Evolutionary conservation across 2,329 filamentous ascomycete genomes (phyloP), one percentile per base, ranked within the genome.

Genomic region (Aureobasidium melanogenum): DNA sequence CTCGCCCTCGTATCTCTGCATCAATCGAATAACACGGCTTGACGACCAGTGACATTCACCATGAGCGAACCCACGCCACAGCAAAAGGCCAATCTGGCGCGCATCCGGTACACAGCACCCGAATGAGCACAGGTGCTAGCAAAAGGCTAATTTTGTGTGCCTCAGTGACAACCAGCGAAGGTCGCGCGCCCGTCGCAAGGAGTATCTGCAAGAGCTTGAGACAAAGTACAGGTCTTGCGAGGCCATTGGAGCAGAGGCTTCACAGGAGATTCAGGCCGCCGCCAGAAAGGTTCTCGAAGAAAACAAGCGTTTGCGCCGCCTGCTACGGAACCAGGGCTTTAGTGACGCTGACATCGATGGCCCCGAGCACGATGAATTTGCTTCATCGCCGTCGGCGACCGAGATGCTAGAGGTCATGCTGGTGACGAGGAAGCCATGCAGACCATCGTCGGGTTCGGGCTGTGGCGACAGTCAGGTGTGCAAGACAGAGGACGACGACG

Each of bases 101-200:
- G 88, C 62, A 86, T 91, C 66, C 82, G 88, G 65, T 86, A 91
- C 68, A 91, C 91, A 14, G 0, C 30, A n/a, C 19, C n/a, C 26
- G 17, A 36, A 41, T 22, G 17, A 50, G 9, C 28, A 50, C 30
- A 50, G 46, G n/a, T n/a, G 28, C 28, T 34, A 68, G 66, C 63
- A 68, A 62, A 32, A 50, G 46, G 46, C 46, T 50, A 50, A 66
- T 47, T 28, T 30, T 22, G 14, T 10, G 24, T n/a, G 44, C 24
- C 24, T 5, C 46, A 86, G 88, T 65, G 86, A 91, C 68, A 92
- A 91, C 68, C 88, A 91, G 71, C 81, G 88, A 61, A 84, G 88
- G 64, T 89, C 86, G n/a, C 84, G 88, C 58, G 87, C 87, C 48
- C 82, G 88, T 38, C 81, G 85, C 65, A 89, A 88, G 75, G 87